phyloP scores from a whole-genome alignment of 2,329 filamentous ascomycete species.

The Penicillium sp. region DNA sequence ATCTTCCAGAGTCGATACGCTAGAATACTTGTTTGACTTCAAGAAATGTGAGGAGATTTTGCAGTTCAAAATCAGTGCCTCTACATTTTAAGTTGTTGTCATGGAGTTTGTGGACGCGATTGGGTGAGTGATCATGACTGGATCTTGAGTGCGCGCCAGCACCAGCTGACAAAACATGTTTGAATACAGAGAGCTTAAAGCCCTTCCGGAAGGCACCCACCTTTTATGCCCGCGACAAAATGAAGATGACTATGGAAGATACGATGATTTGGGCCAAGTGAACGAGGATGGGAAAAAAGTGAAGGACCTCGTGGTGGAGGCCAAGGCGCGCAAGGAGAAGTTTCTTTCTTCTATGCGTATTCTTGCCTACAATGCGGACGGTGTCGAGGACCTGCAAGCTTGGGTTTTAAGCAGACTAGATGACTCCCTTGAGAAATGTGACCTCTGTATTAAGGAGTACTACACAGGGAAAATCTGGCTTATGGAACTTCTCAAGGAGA shows the following conservation, averaged over 20 bases:
- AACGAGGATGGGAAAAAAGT: slow-evolving; percentile 32
- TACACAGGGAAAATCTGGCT: slow-evolving; percentile 67
- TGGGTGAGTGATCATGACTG: slow-evolving; percentile 32
- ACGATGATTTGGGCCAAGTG: slow-evolving; percentile 56
- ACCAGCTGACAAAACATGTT: slow-evolving; percentile 10
- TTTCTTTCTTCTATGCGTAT: slow-evolving; percentile 69
- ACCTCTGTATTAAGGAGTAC: slow-evolving; percentile 72
- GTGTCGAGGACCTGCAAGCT: slow-evolving; percentile 59
- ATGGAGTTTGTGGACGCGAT: slow-evolving; percentile 47
- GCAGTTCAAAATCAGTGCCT: slow-evolving; percentile 5
- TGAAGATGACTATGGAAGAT: slow-evolving; percentile 65
- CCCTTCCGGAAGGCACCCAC: slow-evolving; percentile 54
- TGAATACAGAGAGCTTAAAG: slow-evolving; percentile 42
- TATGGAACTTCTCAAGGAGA: slow-evolving; percentile 62
- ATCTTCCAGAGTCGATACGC: neutral
- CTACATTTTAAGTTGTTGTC: slow-evolving; percentile 12
- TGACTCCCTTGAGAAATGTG: slow-evolving; percentile 62
- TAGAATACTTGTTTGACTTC: neutral
- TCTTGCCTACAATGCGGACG: slow-evolving; percentile 64
- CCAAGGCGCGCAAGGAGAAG: slow-evolving; percentile 57
- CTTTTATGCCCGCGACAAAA: slow-evolving; percentile 67
- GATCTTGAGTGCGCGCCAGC: neutral
- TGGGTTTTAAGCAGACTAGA: slow-evolving; percentile 62
- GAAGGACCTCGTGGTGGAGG: slow-evolving; percentile 54
- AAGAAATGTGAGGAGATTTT: slow-evolving; percentile 19